These are phyloP conservation scores for Pichia pseudocactophila DNA, from an alignment of 805 yeast species.

Conservation along the genomic window DNA sequence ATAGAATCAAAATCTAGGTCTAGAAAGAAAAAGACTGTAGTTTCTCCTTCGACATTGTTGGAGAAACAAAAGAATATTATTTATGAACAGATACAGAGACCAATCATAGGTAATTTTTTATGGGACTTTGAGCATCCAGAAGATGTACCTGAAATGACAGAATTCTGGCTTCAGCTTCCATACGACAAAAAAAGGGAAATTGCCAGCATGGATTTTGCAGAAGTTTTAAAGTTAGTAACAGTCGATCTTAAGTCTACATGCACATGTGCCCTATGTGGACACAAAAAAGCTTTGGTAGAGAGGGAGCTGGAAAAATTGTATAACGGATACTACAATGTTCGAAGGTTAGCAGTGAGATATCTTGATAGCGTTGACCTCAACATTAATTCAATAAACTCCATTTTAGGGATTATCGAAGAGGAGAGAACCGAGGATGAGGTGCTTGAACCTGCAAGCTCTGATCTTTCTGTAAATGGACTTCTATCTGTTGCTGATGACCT, in stretches of 20 bases:
- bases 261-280: slow-evolving; percentile 70
- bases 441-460: neutral
- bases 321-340: slow-evolving; percentile 51
- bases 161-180: slow-evolving; percentile 59
- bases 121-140: slow-evolving; percentile 34
- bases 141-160: slow-evolving; percentile 42
- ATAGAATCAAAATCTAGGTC: slow-evolving; percentile 3
- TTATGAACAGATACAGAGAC: slow-evolving; percentile 14
- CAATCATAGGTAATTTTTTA: slow-evolving; percentile 18
- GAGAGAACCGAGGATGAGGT: slow-evolving; percentile 1
- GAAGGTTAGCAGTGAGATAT: slow-evolving; percentile 25
- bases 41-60: slow-evolving; percentile 4
- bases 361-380: slow-evolving; percentile 30
- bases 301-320: slow-evolving; percentile 69
- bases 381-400: slow-evolving; percentile 18
- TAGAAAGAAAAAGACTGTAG: neutral
- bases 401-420: slow-evolving; percentile 19
- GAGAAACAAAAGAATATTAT: slow-evolving; percentile 17
- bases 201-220: slow-evolving; percentile 57
- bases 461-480: slow-evolving; percentile 7
- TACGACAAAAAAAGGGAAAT: slow-evolving; percentile 53
- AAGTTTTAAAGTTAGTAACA: slow-evolving; percentile 56
- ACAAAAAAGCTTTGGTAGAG: slow-evolving; percentile 61
- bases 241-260: slow-evolving; percentile 53
- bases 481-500: slow-evolving; percentile 67